Percentiles rank a stretch among this genome's conserved stretches.
These are phyloP conservation scores for Sporothrix pallida DNA, from an alignment of 2,329 filamentous ascomycete species.

Conservation along the genomic window DNA sequence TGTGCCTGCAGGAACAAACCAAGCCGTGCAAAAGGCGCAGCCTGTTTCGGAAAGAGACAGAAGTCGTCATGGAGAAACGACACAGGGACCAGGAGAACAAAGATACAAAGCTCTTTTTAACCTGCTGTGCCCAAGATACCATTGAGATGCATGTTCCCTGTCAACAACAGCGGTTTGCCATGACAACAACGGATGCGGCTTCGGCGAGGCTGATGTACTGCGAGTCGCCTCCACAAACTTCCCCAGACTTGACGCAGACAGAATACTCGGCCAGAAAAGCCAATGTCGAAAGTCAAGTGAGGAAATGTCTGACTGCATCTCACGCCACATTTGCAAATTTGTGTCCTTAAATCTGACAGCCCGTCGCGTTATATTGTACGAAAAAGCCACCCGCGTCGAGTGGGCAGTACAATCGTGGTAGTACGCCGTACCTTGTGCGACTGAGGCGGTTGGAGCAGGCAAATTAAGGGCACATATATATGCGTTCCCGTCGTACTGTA, in stretches of 20 bases:
- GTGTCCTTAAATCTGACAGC: background rate
- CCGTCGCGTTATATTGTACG: background rate
- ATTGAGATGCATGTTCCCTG: conserved; percentile 11
- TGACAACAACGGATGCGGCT: background rate
- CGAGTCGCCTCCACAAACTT: background rate
- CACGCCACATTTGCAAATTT: background rate
- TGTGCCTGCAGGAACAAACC: conserved; percentile 16
- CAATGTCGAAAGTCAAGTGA: background rate
- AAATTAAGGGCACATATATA: conserved; percentile 1
- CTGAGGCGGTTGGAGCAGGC: background rate
- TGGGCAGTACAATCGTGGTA: background rate
- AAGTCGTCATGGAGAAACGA: background rate
- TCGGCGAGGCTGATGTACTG: conserved; percentile 9
- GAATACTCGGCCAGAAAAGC: background rate
- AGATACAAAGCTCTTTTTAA: background rate
- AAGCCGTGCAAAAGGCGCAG: conserved; percentile 5
- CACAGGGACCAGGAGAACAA: background rate
- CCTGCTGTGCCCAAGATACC: background rate
- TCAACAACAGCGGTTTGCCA: background rate
- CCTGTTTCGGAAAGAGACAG: conserved; percentile 20
- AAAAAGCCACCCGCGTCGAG: conserved; percentile 16
- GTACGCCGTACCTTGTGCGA: background rate
- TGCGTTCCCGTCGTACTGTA: conserved; percentile 13
- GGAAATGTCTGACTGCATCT: background rate
- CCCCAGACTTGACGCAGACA: background rate